A percentile compares a stretch with the other conserved stretches of the same genome.
These are phyloP conservation scores for Yamadazyma insecticola DNA, from an alignment of 805 yeast genomes.

Conservation along the genomic window DNA sequence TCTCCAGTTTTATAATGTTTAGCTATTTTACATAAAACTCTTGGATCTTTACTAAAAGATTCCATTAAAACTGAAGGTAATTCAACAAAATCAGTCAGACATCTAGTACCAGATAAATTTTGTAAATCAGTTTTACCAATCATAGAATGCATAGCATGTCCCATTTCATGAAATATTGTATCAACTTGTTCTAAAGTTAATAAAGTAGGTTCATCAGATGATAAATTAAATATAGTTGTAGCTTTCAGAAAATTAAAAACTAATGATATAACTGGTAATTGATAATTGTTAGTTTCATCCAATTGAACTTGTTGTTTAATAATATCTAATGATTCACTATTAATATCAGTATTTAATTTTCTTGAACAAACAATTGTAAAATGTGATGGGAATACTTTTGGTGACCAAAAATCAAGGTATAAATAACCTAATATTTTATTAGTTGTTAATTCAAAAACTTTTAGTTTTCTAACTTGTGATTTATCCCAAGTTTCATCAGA, in stretches of 20 bases:
- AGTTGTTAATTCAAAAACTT: slow-evolving; percentile 58
- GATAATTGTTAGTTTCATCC: slow-evolving; percentile 51
- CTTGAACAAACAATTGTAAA: slow-evolving; percentile 95
- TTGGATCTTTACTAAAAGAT: slow-evolving; percentile 75
- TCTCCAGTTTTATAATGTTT: slow-evolving; percentile 65
- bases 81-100: slow-evolving; percentile 95
- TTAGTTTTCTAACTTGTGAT: slow-evolving; percentile 74
- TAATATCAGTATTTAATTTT: slow-evolving; percentile 51
- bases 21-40: slow-evolving; percentile 72
- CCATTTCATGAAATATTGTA: slow-evolving; percentile 97
- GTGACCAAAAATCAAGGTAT: slow-evolving; percentile 82
- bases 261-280: slow-evolving; percentile 84
- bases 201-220: slow-evolving; percentile 41
- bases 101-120: slow-evolving; percentile 90
- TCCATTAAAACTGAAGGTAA: slow-evolving; percentile 97
- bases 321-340: slow-evolving; percentile 21
- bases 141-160: slow-evolving; percentile 98
- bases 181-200: slow-evolving; percentile 77
- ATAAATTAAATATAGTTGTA: slow-evolving; percentile 1
- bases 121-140: slow-evolving; percentile 86
- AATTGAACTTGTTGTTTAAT: slow-evolving; percentile 26
- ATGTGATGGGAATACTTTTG: slow-evolving; percentile 85
- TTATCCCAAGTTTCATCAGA: slow-evolving; percentile 83
- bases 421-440: slow-evolving; percentile 67
- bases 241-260: slow-evolving; percentile 71